A percentile compares a stretch with the other conserved stretches of the same genome.
phyloP scores from a whole-genome alignment of 1,284 basidiomycete species.

The Butyriboletus appendiculatus region DNA sequence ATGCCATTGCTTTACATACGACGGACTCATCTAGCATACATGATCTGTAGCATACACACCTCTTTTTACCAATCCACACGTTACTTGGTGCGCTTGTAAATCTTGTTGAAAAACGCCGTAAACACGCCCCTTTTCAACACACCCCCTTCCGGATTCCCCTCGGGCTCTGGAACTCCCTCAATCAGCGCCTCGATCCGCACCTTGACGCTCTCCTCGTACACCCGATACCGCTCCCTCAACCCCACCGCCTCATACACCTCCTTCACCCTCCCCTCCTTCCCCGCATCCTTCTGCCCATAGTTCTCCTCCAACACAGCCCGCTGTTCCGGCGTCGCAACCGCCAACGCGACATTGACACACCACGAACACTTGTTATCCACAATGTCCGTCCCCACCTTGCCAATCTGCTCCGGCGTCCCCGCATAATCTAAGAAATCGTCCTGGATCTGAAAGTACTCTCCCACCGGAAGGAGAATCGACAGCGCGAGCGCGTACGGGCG shows the following conservation, averaged over 20 bases:
- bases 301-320: conserved; percentile 68
- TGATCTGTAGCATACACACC: too few relatives aligned
- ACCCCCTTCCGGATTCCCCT: conserved; percentile 32
- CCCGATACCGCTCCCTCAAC: conserved; percentile 57
- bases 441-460: conserved; percentile 99
- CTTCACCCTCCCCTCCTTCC: conserved; percentile 64
- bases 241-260: conserved; percentile 66
- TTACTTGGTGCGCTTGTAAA: conserved; percentile 36
- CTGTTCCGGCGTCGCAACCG: conserved; percentile 55
- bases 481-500: conserved; percentile 80
- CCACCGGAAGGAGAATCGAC: conserved; percentile 88
- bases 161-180: conserved; percentile 54
- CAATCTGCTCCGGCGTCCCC: conserved; percentile 89
- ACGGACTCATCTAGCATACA: too few relatives aligned
- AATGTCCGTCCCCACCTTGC: conserved; percentile 98
- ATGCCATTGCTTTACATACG: too few relatives aligned
- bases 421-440: conserved; percentile 98
- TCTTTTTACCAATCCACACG: background rate
- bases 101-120: conserved; percentile 73
- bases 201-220: conserved; percentile 72
- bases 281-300: conserved; percentile 82
- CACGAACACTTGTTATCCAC: conserved; percentile 99
- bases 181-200: conserved; percentile 58
- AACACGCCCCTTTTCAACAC: conserved; percentile 71
- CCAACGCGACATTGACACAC: conserved; percentile 91